Evolutionary conservation across 805 yeast genomes (phyloP), one percentile per base, ranked within the genome.

Genomic region (Yamadazyma olivae): DNA sequence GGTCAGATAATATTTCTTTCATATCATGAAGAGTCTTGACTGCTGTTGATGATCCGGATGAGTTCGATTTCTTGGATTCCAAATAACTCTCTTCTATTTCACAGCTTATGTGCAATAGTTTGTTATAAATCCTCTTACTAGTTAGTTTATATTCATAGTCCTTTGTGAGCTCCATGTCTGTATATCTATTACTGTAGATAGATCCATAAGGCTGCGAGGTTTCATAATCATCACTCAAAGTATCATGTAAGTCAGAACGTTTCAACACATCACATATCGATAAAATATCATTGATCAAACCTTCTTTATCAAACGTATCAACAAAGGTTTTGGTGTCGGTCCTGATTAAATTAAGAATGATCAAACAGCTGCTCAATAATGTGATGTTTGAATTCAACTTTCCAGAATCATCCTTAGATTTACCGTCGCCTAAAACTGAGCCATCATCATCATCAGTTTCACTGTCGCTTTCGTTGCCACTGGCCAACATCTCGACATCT

Each of bases 231-330:
- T 44, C 48, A 17, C 45, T 45, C 3, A 36, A 35, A 14, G 40
- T 32, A 20, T 33, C 38, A 29, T 30, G 26, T 3, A 26, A 21
- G 7, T 25, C 29, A 14, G 32, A 32, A 19, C 35, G 46, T 32
- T 47, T 49, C 33, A 48, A 40, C 30, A 49, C 44, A 17, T 56
- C 58, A 7, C 61, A 36, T 3, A 77, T 56, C 0, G 49, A 40
- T 1, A 58, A 45, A 7, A 73, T 63, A 50, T 81, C 86, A 13
- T 70, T 57, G 3, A 81, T 53, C n/a, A 83, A 56, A 0, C 96
- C 96, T 49, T 87, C 95, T 37, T 84, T 71, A 47, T 75, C 82
- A 43, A 87, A 75, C 6, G 64, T 68, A 0, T 54, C 48, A 5
- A 78, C 49, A 38, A 74, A 79, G 1, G 55, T 40, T 9, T 17